Conservation (phyloP, 495 filamentous ascomycete species). For the Neurospora intermedia region DNA sequence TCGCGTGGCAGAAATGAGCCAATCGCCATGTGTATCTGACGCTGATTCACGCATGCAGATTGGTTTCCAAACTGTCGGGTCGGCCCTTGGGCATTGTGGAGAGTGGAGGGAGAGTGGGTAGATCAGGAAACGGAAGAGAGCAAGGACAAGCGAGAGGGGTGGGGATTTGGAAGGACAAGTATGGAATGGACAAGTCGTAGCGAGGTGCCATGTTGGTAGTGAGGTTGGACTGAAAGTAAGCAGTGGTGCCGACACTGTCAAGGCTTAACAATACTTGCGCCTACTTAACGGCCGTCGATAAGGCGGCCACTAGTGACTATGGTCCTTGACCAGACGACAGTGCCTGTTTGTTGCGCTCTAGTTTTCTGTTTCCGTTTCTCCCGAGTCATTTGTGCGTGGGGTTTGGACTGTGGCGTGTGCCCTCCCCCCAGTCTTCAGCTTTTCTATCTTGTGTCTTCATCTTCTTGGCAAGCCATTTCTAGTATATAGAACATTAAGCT, state of each 20-base stretch:
- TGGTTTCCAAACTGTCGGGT: slow-evolving; percentile 6
- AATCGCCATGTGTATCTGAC: background rate
- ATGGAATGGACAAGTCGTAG: background rate
- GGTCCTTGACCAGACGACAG: background rate
- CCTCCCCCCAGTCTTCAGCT: background rate
- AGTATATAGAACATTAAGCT: background rate
- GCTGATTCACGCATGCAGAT: background rate
- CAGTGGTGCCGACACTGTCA: background rate
- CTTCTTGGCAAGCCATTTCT: background rate
- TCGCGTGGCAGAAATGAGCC: background rate
- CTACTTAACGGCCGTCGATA: background rate
- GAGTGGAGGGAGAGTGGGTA: background rate
- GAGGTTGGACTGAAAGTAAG: background rate
- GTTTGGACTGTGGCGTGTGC: background rate
- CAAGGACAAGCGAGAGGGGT: background rate
- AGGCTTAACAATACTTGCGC: background rate
- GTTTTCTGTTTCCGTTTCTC: background rate
- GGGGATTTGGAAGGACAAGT: background rate
- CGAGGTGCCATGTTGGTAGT: background rate
- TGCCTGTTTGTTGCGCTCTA: background rate
- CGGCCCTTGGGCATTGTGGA: background rate
- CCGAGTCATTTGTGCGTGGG: background rate
- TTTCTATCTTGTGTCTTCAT: background rate
- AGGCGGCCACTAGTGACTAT: background rate
- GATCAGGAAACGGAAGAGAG: background rate